Evolutionary conservation across 768 basidiomycete genomes (phyloP).

Genomic region (Naganishia friedmannii): DNA sequence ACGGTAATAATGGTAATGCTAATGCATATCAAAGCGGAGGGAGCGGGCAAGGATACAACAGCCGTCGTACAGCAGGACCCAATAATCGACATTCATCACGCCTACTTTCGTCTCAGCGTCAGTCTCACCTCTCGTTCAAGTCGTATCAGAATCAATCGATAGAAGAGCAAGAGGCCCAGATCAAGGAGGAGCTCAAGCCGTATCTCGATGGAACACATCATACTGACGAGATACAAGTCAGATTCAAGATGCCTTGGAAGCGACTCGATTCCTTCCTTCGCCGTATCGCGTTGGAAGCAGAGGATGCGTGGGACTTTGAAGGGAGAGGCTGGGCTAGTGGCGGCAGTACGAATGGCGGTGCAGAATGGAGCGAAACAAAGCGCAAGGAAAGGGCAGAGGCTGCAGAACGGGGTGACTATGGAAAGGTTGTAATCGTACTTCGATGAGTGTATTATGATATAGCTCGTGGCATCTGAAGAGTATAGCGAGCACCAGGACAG

Average conservation of each 20-base stretch:
- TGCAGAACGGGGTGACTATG: conserved; percentile 29
- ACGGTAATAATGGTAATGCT: neutral
- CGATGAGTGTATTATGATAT: conserved; percentile 6
- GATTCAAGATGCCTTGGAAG: conserved; percentile 79
- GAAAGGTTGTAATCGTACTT: conserved; percentile 30
- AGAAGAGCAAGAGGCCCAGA: conserved; percentile 27
- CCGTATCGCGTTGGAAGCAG: conserved; percentile 52
- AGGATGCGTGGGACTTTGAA: neutral
- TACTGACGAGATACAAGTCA: conserved; percentile 81
- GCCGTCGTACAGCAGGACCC: conserved; percentile 4
- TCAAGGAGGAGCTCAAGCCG: conserved; percentile 47
- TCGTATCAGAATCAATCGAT: conserved; percentile 14
- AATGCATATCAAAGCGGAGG: conserved; percentile 4
- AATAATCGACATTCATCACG: conserved; percentile 10
- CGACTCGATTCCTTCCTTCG: conserved; percentile 63
- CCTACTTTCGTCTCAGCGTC: conserved; percentile 3
- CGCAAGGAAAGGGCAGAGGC: conserved; percentile 23
- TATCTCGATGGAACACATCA: conserved; percentile 86
- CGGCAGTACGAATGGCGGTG: neutral
- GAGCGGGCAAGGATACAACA: conserved; percentile 12
- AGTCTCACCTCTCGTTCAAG: conserved; percentile 8
- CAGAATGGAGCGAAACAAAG: conserved; percentile 21
- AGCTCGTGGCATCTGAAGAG: neutral
- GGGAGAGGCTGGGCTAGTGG: conserved; percentile 3
- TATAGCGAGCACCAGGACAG: no score